Conservation (phyloP, 1,284 basidiomycete species). For the Naganishia liquefaciens region DNA sequence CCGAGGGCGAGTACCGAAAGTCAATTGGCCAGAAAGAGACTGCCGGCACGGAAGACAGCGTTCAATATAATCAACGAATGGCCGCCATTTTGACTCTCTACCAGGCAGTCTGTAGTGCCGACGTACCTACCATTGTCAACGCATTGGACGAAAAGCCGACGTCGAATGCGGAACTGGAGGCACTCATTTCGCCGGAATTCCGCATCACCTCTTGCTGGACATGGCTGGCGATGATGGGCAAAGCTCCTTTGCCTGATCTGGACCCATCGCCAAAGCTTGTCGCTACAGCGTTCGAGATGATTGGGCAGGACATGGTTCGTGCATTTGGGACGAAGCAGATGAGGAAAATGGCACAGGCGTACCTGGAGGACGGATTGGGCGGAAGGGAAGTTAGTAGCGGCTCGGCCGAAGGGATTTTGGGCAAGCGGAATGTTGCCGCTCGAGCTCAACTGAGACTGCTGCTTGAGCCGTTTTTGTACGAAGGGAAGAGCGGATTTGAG, state of each 20-base stretch:
- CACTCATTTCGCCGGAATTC: constrained; percentile 61
- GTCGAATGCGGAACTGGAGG: constrained; percentile 56
- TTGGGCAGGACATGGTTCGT: constrained; percentile 63
- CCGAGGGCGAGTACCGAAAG: constrained; percentile 64
- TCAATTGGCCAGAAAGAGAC: constrained; percentile 61
- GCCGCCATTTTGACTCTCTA: constrained; percentile 84
- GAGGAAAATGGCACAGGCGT: constrained; percentile 68
- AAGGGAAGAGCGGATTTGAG: constrained; percentile 20
- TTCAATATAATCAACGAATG: constrained; percentile 74
- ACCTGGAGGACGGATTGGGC: constrained; percentile 61
- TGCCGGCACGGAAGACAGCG: constrained; percentile 57
- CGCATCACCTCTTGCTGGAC: constrained; percentile 65
- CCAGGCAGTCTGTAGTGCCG: constrained; percentile 69
- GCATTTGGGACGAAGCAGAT: constrained; percentile 73
- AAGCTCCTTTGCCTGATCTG: constrained; percentile 43
- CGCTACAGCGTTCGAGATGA: constrained; percentile 70
- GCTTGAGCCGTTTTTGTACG: constrained; percentile 28
- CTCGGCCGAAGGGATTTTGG: constrained; percentile 36
- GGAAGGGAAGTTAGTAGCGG: constrained; percentile 40
- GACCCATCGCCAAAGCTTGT: constrained; percentile 46
- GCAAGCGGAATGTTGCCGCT: constrained; percentile 37
- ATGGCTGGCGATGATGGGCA: constrained; percentile 60
- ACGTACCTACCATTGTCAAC: constrained; percentile 46
- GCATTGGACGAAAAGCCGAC: constrained; percentile 42
- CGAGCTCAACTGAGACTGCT: constrained; percentile 28